phyloP scores from a whole-genome alignment of 805 yeast genomes.

The Candida endomychidarum region DNA sequence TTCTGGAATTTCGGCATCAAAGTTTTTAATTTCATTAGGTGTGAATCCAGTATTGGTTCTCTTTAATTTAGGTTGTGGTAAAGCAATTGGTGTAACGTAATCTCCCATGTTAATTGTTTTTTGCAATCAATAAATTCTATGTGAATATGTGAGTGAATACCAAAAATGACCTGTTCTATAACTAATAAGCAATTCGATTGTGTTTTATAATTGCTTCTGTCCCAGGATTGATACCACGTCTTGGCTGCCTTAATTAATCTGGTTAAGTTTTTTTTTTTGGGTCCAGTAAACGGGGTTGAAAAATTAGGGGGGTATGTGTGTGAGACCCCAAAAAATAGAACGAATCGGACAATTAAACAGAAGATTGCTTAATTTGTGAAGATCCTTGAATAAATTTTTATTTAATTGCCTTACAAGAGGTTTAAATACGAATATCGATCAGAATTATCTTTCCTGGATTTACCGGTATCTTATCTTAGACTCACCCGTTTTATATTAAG shows the following conservation, averaged over 20 bases:
- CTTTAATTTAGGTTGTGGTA: slow-evolving; percentile 50
- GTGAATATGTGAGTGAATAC: no score
- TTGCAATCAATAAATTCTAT: slow-evolving; percentile 2
- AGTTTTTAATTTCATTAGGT: slow-evolving; percentile 81
- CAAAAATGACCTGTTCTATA: no score
- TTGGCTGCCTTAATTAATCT: slow-evolving; percentile 1
- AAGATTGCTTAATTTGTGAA: not conserved
- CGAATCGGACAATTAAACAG: not conserved
- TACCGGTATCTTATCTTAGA: not conserved
- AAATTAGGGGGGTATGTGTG: slow-evolving; percentile 3
- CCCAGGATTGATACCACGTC: no score
- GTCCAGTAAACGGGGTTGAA: slow-evolving; percentile 2
- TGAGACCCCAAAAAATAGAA: slow-evolving; percentile 4
- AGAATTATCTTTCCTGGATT: no score
- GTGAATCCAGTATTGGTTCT: slow-evolving; percentile 89
- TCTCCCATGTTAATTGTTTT: slow-evolving; percentile 27
- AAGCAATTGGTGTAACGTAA: slow-evolving; percentile 36
- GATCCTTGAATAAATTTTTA: not conserved
- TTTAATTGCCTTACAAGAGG: no score
- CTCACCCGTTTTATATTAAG: no score
- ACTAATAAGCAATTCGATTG: no score
- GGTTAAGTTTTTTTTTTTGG: slow-evolving; percentile 4
- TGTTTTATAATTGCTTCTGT: no score
- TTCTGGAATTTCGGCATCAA: slow-evolving; percentile 79
- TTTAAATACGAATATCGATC: no score